Base-by-base conservation (phyloP, 163 green algal species). In the Chlorella variabilis region DNA sequence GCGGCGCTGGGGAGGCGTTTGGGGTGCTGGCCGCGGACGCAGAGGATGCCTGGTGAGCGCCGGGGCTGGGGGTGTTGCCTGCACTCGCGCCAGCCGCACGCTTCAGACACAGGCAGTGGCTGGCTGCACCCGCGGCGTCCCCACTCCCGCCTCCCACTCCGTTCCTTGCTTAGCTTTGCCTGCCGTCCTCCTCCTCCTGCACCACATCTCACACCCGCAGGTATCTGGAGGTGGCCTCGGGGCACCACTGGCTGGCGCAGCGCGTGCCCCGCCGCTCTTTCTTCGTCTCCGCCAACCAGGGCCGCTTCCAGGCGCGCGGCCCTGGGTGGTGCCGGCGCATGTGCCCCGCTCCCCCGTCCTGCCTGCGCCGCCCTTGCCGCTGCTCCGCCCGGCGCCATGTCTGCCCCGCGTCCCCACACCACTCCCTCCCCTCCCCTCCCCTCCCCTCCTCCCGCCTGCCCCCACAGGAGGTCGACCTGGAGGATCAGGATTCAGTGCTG, bases 231-330 rank as follows among this genome's bases (percentile, higher is more conserved):
- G 63, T 39, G 4, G 75, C 36, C 20, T 65, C 39, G 29, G 75
- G 75, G 58, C 75, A 83, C 38, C 77, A 83, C 66, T 83, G 77
- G 77, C 51, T 83, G 77, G 77, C 77, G 77, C 77, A 77, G 77
- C 77, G 77, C 21, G 36, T 83, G 49, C 77, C 77, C 0, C 51
- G 38, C n/a, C 21, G 25, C 66, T 13, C 49, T 15, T 77, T 77
- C 51, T 83, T 83, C 20, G 56, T 83, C 27, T 71, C 65, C 20
- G 77, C 49, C 48, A 83, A 83, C 77, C 77, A 83, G 66, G 77
- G 77, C 1, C 77, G 77, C 49, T 71, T 83, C 66, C 77, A 83
- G 66, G 77, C 63, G 76, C 4, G 68, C 34, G 34, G 4, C 5
- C 11, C 45, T 54, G 45, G 45, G 11, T 54, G 45, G 45, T n/a